These are phyloP conservation scores for Penicillium crystallinum DNA, from an alignment of 495 filamentous ascomycete genomes.

Conservation along the genomic window DNA sequence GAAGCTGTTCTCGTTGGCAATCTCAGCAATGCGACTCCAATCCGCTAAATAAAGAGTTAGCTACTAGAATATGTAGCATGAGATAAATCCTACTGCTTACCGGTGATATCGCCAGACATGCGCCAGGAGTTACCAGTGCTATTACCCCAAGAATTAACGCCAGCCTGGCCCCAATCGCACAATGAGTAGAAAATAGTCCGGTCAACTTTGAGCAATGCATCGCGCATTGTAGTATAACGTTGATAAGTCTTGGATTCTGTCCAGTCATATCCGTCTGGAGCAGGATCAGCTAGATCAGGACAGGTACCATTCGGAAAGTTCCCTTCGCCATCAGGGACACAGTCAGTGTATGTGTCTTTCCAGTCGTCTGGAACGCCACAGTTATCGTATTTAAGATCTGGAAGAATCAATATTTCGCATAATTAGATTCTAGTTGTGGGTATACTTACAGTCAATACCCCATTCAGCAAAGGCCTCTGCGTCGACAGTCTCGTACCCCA, in stretches of 20 bases:
- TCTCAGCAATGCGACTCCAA: constrained; percentile 38
- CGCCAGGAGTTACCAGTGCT: constrained; percentile 51
- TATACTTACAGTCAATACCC: constrained; percentile 55
- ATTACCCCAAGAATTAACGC: constrained; percentile 49
- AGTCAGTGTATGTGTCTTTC: constrained; percentile 37
- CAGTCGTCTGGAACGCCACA: constrained; percentile 47
- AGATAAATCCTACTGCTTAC: constrained; percentile 19
- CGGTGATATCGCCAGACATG: constrained; percentile 49
- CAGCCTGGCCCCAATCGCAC: constrained; percentile 58
- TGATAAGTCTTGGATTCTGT: constrained; percentile 44
- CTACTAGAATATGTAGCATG: constrained; percentile 4
- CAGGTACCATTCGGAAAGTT: constrained; percentile 39
- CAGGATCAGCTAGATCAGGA: constrained; percentile 28
- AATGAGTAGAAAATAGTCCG: constrained; percentile 60
- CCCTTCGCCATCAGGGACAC: constrained; percentile 33
- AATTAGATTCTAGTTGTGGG: not conserved
- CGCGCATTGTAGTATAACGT: constrained; percentile 54
- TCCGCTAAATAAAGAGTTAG: constrained; percentile 22
- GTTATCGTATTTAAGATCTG: constrained; percentile 70
- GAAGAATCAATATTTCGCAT: not conserved
- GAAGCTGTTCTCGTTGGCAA: constrained; percentile 44
- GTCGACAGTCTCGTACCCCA: constrained; percentile 59
- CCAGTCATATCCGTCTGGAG: constrained; percentile 50
- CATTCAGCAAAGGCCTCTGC: constrained; percentile 58
- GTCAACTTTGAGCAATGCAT: constrained; percentile 49